Base-by-base conservation (phyloP, 495 filamentous ascomycete genomes). In the Parathielavia hyrcaniae region DNA sequence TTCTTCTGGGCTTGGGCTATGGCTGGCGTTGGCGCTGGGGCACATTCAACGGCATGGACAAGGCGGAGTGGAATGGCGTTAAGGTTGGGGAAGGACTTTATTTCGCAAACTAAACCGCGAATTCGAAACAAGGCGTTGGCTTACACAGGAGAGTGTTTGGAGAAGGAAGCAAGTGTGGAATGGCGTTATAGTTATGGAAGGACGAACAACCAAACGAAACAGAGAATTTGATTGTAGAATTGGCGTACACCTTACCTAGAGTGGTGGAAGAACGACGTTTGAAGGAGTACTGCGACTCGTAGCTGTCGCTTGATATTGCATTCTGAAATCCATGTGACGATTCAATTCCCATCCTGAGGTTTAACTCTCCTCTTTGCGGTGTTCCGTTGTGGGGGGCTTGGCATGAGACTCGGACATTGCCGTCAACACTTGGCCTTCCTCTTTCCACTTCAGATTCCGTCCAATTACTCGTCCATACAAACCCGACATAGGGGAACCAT, bases 11-110 rank as follows among this genome's bases (percentile, higher is more conserved):
- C 32, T 50, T 16, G 45, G 44, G 9, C 41, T 16, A 57, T 50
- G 46, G 14, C 26, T 51, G 55, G 55, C 46, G 47, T 57, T 50
- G 34, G 23, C 23, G 30, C 11, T 10, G 39, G 47, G 13, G 20
- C 32, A 50, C 30, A 22, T 46, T 30, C 17, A 23, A 4, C 22
- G 48, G 26, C 10, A 19, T 52, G 26, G 26, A 30, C 26, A 30
- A 30, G 26, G 26, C 26, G 6, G 26, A 6, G 26, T 16, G 30
- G 38, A 11, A 17, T 16, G 48, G 56, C 47, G 30, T 52, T 46
- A 16, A 20, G 46, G 53, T 11, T 4, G 45, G 17, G 56, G 56
- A 11, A 35, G 23, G 23, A 26, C n/a, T 14, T 19, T 14, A 19
- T 19, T 1, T 11, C 16, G 4, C 1, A 35, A 5, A 5, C 8